Evolutionary conservation across 2,329 filamentous ascomycete genomes (phyloP), one percentile per base, ranked within the genome.

Genomic region (Acrocalymma vagum): DNA sequence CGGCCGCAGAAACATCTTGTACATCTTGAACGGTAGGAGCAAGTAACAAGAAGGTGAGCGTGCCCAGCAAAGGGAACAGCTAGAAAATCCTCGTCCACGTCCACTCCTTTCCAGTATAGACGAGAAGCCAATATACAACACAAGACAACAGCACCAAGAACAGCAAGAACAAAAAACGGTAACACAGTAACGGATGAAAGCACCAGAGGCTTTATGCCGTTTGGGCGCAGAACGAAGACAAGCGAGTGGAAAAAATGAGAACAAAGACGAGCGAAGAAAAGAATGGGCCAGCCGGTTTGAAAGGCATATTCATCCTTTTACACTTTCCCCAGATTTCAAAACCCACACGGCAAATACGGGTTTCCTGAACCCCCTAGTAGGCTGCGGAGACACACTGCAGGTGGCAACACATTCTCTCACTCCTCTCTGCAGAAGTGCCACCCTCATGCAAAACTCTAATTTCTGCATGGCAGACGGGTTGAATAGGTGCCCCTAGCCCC

Each of bases 1-100:
- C 17, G 65, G 62, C 20, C 63, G 53, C 13, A 65, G 26, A 38
- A 51, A 68, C 61, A 65, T 63, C 24, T 24, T 47, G 43, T 24
- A 13, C 17, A 29, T 26, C 24, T 26, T 34, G 21, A 27, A 23
- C 9, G 14, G 28, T 29, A 33, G 29, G 32, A 7, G 29, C 9
- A 29, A 42, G 26, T 30, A 36, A 29, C 36, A 23, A 21, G 16
- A 32, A 17, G 13, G 11, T 13, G 29, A n/a, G n/a, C n/a, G n/a
- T n/a, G n/a, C n/a, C n/a, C n/a, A n/a, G n/a, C n/a, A n/a, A n/a
- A n/a, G n/a, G n/a, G n/a, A n/a, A n/a, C n/a, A n/a, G n/a, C n/a
- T n/a, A n/a, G n/a, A n/a, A n/a, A n/a, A n/a, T n/a, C n/a, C n/a
- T n/a, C n/a, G n/a, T n/a, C n/a, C n/a, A n/a, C n/a, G n/a, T n/a